phyloP scores from a whole-genome alignment of 1,284 basidiomycete genomes.

The Taiwanofungus camphoratus region DNA sequence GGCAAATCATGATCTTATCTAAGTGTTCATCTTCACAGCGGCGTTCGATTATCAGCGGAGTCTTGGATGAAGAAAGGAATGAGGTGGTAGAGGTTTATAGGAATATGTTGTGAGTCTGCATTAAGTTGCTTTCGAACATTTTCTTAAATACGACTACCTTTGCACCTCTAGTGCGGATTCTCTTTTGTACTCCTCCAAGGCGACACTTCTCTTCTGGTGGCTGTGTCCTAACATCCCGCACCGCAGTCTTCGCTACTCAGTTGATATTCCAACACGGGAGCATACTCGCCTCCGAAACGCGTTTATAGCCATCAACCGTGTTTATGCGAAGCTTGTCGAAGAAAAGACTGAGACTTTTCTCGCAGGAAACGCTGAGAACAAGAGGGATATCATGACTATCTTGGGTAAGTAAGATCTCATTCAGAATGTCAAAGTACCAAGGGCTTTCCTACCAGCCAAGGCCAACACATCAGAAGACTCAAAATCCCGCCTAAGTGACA shows the following conservation, averaged over 20 bases:
- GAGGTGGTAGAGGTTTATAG: slow-evolving; percentile 26
- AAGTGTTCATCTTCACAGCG: slow-evolving; percentile 16
- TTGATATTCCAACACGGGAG: slow-evolving; percentile 31
- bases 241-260: slow-evolving; percentile 31
- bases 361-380: slow-evolving; percentile 16
- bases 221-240: slow-evolving; percentile 22
- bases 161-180: slow-evolving; percentile 15
- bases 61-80: slow-evolving; percentile 24
- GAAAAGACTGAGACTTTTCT: slow-evolving; percentile 31
- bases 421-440: too few species aligned
- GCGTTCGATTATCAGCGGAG: slow-evolving; percentile 27
- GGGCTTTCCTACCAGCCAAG: slow-evolving; percentile 36
- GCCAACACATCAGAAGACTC: slow-evolving; percentile 45
- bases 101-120: slow-evolving; percentile 27
- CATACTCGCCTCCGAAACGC: slow-evolving; percentile 30
- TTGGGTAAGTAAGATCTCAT: slow-evolving; percentile 26
- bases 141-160: background rate
- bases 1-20: slow-evolving; percentile 28
- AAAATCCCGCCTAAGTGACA: slow-evolving; percentile 38
- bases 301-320: slow-evolving; percentile 21
- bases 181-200: slow-evolving; percentile 16
- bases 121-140: background rate
- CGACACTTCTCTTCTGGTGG: slow-evolving; percentile 19
- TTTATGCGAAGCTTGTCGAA: slow-evolving; percentile 29
- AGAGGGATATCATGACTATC: slow-evolving; percentile 36